Evolutionary conservation across 73 alveolate species (phyloP).

Genomic region (Paramecium biaurelia): DNA sequence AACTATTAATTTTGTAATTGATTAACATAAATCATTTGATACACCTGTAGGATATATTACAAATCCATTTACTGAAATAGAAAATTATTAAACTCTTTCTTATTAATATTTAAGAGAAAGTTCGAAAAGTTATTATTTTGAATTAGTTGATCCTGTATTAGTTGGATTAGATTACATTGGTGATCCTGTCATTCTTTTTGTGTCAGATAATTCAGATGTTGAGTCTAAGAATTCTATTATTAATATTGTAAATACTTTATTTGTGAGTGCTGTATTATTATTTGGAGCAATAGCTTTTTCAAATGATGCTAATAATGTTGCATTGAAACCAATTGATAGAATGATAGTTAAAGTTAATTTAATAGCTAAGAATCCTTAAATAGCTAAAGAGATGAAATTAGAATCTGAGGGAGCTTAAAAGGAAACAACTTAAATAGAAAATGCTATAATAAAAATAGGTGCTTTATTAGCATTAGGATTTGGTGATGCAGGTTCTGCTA

Average conservation of each 20-base stretch:
- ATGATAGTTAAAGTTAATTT: slow-evolving; percentile 79
- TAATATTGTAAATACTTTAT: slow-evolving; percentile 57
- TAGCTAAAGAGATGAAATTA: slow-evolving; percentile 63
- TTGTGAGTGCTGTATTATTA: slow-evolving; percentile 71
- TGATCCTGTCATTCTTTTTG: slow-evolving; percentile 20
- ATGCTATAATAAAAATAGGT: slow-evolving; percentile 95
- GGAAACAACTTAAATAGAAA: slow-evolving; percentile 93
- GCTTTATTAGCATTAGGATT: slow-evolving; percentile 86
- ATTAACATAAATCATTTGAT: not conserved
- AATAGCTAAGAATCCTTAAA: slow-evolving; percentile 78
- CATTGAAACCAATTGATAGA: slow-evolving; percentile 83
- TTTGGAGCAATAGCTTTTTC: slow-evolving; percentile 78
- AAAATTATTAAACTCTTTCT: not conserved
- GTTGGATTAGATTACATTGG: not conserved
- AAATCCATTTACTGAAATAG: slow-evolving; percentile 7
- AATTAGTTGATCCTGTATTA: not conserved
- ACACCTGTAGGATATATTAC: slow-evolving; percentile 11
- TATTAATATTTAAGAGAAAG: slow-evolving; percentile 26
- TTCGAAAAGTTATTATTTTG: slow-evolving; percentile 3
- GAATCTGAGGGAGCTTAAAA: slow-evolving; percentile 59
- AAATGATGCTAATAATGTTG: slow-evolving; percentile 82
- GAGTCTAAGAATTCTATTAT: not conserved
- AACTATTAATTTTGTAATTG: not conserved
- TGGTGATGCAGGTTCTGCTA: slow-evolving; percentile 85
- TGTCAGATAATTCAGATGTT: not conserved